phyloP scores from a whole-genome alignment of 176 grass and related monocot species.

The Ampelocalamus luodianensis region DNA sequence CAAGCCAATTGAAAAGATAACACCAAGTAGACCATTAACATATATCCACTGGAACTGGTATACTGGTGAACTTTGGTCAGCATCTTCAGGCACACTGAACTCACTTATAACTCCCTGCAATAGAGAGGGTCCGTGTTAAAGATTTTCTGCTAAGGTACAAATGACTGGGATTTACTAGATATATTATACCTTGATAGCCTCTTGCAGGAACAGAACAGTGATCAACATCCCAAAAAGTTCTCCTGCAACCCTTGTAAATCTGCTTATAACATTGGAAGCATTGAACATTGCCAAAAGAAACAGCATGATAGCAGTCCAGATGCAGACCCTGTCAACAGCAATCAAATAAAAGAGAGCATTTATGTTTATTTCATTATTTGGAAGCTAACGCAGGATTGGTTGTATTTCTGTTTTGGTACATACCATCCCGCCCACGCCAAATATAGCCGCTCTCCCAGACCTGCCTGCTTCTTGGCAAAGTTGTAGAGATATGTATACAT shows the following conservation, averaged over 20 bases:
- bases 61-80: constrained; percentile 35
- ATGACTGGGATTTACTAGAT: constrained; percentile 5
- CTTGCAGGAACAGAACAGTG: constrained; percentile 85
- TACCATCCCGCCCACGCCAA: constrained; percentile 98
- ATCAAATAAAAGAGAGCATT: constrained; percentile 24
- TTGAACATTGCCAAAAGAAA: constrained; percentile 83
- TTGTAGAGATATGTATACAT: constrained; percentile 96
- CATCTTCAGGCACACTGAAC: constrained; percentile 65
- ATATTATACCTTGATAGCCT: constrained; percentile 76
- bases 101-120: constrained; percentile 74
- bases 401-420: constrained; percentile 19
- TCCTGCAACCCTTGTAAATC: constrained; percentile 94
- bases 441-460: constrained; percentile 67
- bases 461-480: constrained; percentile 64
- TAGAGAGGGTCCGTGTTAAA: not conserved
- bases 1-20: constrained; percentile 81
- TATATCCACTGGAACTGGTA: constrained; percentile 87
- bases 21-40: constrained; percentile 74
- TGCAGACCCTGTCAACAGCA: constrained; percentile 73
- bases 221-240: constrained; percentile 98
- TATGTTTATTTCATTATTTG: not conserved
- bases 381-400: constrained; percentile 21
- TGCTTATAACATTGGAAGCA: constrained; percentile 78
- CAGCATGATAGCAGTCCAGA: constrained; percentile 87
- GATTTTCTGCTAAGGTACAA: not conserved